Conservation (phyloP, 495 filamentous ascomycete genomes). For the Tuber indicum region DNA sequence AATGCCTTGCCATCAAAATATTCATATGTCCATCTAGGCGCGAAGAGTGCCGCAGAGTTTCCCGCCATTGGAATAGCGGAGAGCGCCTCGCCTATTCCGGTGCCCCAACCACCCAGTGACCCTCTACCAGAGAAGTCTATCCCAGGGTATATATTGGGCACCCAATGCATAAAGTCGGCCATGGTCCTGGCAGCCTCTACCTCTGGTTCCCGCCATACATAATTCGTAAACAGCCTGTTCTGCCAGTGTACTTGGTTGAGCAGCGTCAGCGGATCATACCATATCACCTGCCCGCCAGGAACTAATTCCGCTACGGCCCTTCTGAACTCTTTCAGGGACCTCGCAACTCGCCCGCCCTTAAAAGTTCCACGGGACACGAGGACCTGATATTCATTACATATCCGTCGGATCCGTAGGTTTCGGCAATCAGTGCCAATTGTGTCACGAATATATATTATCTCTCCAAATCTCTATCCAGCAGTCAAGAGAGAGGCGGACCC, state of each 20-base stretch:
- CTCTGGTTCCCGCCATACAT: constrained; percentile 42
- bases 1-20: constrained; percentile 42
- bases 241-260: constrained; percentile 46
- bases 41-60: constrained; percentile 45
- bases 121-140: constrained; percentile 43
- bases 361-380: no score
- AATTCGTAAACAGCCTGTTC: constrained; percentile 48
- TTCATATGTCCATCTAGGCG: constrained; percentile 47
- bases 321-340: no score
- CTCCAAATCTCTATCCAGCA: no score
- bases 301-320: no score
- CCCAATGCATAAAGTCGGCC: constrained; percentile 27
- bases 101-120: constrained; percentile 27
- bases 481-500: no score
- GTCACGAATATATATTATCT: no score
- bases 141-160: constrained; percentile 42
- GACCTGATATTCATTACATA: no score
- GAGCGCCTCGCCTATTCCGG: constrained; percentile 40
- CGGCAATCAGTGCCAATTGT: no score
- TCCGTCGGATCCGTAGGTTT: no score
- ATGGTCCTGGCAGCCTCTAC: constrained; percentile 33
- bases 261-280: constrained; percentile 46
- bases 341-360: no score
- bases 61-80: constrained; percentile 38
- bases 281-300: no score